A percentile compares a stretch with the other conserved stretches of the same genome.
Evolutionary conservation across 1,284 basidiomycete genomes (phyloP).

Genomic region (Malassezia slooffiae): DNA sequence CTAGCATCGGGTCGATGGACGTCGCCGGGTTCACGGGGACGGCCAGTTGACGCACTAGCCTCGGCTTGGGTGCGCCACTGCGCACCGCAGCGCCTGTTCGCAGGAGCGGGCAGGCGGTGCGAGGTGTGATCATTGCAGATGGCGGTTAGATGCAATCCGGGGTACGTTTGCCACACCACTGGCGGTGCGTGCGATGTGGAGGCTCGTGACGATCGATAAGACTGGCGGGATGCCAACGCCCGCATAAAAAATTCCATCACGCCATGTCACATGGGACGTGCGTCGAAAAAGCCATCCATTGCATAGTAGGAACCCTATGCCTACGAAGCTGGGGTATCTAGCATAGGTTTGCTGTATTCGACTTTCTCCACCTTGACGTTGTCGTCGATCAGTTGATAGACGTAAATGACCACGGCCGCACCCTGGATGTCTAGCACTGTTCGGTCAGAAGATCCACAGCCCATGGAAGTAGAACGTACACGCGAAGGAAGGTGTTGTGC

Average conservation of each 20-base stretch:
- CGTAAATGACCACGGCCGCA: constrained; percentile 39
- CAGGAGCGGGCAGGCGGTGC: no score
- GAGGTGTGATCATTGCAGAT: no score
- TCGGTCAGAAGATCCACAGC: not conserved
- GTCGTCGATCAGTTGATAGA: constrained; percentile 43
- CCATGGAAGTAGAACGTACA: no score
- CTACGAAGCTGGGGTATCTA: not conserved
- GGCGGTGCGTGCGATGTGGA: no score
- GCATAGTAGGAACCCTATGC: not conserved
- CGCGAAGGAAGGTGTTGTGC: constrained; percentile 7
- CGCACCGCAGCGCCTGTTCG: not conserved
- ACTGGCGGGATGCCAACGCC: no score
- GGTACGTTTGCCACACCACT: not conserved
- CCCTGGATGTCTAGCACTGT: constrained; percentile 45
- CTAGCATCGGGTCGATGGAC: constrained; percentile 34
- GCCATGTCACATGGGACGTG: no score
- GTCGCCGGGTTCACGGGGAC: constrained; percentile 29
- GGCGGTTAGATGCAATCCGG: no score
- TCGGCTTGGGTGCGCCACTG: no score
- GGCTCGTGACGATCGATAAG: not conserved
- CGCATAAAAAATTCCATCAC: no score
- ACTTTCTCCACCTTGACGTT: constrained; percentile 46
- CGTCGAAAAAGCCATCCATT: no score
- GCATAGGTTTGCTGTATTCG: constrained; percentile 32
- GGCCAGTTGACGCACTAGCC: constrained; percentile 19